phyloP scores from a whole-genome alignment of 1,284 basidiomycete species.

The Inonotus obliquus region DNA sequence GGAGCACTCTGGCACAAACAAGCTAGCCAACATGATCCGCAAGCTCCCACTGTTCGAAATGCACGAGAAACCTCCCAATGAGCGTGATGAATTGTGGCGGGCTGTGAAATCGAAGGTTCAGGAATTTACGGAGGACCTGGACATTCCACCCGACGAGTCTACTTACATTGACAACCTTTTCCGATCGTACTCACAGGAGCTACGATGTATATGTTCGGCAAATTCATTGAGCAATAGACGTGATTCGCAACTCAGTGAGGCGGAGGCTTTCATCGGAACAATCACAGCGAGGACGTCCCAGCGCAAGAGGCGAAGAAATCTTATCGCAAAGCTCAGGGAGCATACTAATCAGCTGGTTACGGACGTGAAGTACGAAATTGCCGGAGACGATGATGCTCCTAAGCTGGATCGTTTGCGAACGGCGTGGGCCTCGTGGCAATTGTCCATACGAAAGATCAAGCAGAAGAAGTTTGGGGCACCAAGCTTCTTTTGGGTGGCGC shows the following conservation, averaged over 20 bases:
- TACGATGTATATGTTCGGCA: slow-evolving; percentile 23
- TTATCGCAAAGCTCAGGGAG: slow-evolving; percentile 23
- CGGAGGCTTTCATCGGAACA: slow-evolving; percentile 28
- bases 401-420: not conserved
- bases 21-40: not conserved
- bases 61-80: not conserved
- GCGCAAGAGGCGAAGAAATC: slow-evolving; percentile 23
- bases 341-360: slow-evolving; percentile 21
- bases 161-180: not conserved
- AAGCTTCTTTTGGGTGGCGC: slow-evolving; percentile 10
- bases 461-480: slow-evolving; percentile 7
- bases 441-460: not conserved
- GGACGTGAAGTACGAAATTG: slow-evolving; percentile 5
- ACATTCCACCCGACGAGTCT: not conserved
- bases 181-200: slow-evolving; percentile 21
- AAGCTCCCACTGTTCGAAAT: not conserved
- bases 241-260: slow-evolving; percentile 23
- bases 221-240: slow-evolving; percentile 18
- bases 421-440: slow-evolving; percentile 8
- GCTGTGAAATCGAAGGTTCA: not conserved
- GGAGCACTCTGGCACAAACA: not conserved
- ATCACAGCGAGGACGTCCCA: slow-evolving; percentile 26
- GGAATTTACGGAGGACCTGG: not conserved
- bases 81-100: not conserved
- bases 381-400: not conserved